Percentiles rank a stretch among this genome's conserved stretches.
Evolutionary conservation across 1,139 yeast species (phyloP).

Genomic region (Geotrichum histeridarum): DNA sequence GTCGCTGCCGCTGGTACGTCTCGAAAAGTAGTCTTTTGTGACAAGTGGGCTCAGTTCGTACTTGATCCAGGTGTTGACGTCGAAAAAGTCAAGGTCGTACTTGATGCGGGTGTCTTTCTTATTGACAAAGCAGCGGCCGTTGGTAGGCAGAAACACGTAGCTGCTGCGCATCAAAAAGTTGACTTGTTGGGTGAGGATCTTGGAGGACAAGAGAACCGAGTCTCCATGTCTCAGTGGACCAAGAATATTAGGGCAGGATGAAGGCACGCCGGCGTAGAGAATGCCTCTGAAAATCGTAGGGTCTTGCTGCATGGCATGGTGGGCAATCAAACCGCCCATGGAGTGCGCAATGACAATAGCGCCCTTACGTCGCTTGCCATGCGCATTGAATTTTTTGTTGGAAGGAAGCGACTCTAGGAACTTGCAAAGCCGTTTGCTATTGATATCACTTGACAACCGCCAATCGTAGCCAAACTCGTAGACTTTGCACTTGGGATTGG

Average conservation of each 20-base stretch:
- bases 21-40: slow-evolving; percentile 34
- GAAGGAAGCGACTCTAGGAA: slow-evolving; percentile 46
- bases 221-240: slow-evolving; percentile 86
- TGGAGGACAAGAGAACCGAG: slow-evolving; percentile 66
- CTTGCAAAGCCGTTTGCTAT: slow-evolving; percentile 47
- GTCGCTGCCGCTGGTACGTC: slow-evolving; percentile 16
- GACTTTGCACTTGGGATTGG: slow-evolving; percentile 58
- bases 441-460: slow-evolving; percentile 65
- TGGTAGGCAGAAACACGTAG: slow-evolving; percentile 67
- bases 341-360: slow-evolving; percentile 78
- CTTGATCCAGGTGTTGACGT: slow-evolving; percentile 74
- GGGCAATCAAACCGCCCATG: slow-evolving; percentile 88
- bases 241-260: slow-evolving; percentile 75
- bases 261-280: slow-evolving; percentile 77
- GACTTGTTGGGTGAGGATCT: slow-evolving; percentile 70
- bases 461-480: slow-evolving; percentile 86
- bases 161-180: slow-evolving; percentile 87
- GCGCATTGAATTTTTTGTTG: slow-evolving; percentile 27
- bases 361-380: slow-evolving; percentile 42
- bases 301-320: slow-evolving; percentile 63
- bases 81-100: slow-evolving; percentile 68
- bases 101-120: slow-evolving; percentile 48
- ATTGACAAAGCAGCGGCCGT: slow-evolving; percentile 70
- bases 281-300: slow-evolving; percentile 69
- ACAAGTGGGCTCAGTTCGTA: slow-evolving; percentile 75